Conservation (phyloP, 2,329 filamentous ascomycete species). For the Xylariaceae sp. region DNA sequence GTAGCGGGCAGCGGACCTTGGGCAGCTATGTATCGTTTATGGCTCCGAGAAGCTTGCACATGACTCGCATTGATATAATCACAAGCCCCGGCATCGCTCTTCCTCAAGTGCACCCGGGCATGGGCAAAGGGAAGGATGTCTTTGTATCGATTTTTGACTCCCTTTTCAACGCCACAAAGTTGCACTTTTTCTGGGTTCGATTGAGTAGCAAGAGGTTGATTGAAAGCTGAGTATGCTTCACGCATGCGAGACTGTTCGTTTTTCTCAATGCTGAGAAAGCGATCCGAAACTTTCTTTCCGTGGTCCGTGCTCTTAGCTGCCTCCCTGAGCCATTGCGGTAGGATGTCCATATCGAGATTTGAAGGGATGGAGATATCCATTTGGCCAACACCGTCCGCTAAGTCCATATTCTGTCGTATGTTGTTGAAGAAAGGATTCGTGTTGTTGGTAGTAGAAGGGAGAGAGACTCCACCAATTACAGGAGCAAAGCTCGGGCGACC, state of each 20-base stretch:
- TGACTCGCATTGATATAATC: conserved; percentile 97
- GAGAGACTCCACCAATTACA: conserved; percentile 83
- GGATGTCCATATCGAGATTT: conserved; percentile 45
- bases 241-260: conserved; percentile 91
- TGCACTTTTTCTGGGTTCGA: conserved; percentile 50
- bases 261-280: conserved; percentile 80
- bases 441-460: conserved; percentile 67
- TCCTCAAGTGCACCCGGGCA: conserved; percentile 75
- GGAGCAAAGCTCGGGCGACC: conserved; percentile 55
- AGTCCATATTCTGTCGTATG: conserved; percentile 93
- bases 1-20: conserved; percentile 92
- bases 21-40: conserved; percentile 93
- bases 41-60: conserved; percentile 73
- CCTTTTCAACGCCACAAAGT: conserved; percentile 91
- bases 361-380: conserved; percentile 54
- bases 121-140: conserved; percentile 97
- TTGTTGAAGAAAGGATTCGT: conserved; percentile 93
- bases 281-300: conserved; percentile 77
- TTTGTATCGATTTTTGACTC: conserved; percentile 94
- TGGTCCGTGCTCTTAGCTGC: conserved; percentile 66
- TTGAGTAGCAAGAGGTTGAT: conserved; percentile 36
- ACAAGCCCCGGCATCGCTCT: conserved; percentile 64
- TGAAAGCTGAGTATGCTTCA: conserved; percentile 60
- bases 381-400: conserved; percentile 89
- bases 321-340: conserved; percentile 76